Evolutionary conservation across 2,329 filamentous ascomycete genomes (phyloP).

Genomic region (Zymoseptoria ardabiliae): DNA sequence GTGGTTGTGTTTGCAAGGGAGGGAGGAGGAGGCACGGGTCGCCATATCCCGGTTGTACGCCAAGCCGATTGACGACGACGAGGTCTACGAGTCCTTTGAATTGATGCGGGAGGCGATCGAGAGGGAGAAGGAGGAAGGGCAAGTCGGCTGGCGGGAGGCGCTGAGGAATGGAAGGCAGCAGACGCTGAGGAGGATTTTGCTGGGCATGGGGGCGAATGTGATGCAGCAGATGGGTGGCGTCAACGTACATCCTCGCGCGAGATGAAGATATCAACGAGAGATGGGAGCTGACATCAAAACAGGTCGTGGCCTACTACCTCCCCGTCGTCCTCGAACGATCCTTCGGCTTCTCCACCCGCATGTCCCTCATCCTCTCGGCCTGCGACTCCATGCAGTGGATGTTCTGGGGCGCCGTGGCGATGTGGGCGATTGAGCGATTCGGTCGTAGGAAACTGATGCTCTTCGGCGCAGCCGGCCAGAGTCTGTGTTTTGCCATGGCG

Average conservation of each 20-base stretch:
- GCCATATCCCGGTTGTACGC: slow-evolving; percentile 47
- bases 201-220: slow-evolving; percentile 52
- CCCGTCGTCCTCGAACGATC: neutral
- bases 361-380: neutral
- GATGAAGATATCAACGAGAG: no score
- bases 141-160: slow-evolving; percentile 44
- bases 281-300: no score
- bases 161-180: slow-evolving; percentile 58
- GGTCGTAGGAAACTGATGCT: neutral
- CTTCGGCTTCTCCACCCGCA: neutral
- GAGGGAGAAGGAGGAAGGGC: slow-evolving; percentile 3
- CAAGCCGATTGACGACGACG: slow-evolving; percentile 43
- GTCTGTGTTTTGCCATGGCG: neutral
- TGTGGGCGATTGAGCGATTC: neutral
- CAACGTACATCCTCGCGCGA: no score
- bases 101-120: slow-evolving; percentile 7
- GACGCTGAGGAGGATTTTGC: slow-evolving; percentile 57
- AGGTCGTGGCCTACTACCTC: slow-evolving; percentile 35
- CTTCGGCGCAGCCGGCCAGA: neutral
- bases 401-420: neutral
- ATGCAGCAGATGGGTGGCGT: slow-evolving; percentile 56
- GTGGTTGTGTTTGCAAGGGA: slow-evolving; percentile 39
- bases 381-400: slow-evolving; percentile 28
- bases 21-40: slow-evolving; percentile 40
- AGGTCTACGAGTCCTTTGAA: slow-evolving; percentile 38